Conservation (phyloP, 139 green algal genomes). For the Haematococcus lacustris region DNA sequence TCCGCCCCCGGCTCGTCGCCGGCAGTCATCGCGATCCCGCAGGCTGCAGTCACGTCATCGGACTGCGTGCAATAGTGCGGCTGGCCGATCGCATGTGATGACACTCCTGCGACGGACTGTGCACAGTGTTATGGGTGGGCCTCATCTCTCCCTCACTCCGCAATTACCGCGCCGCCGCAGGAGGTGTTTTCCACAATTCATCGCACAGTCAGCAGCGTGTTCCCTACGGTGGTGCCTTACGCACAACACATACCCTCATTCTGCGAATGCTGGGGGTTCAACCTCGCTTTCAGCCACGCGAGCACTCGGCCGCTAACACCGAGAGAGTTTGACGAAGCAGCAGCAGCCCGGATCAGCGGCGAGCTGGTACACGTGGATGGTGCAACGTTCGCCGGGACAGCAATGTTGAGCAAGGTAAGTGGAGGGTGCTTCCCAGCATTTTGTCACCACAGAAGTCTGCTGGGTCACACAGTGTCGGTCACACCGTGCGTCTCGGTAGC, state of each 20-base stretch:
- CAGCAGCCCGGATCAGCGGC: neutral
- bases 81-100: too few species aligned
- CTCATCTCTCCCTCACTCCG: too few species aligned
- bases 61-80: too few species aligned
- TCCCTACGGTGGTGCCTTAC: conserved; percentile 61
- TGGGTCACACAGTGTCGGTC: neutral
- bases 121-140: too few species aligned
- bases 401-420: neutral
- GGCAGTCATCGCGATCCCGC: too few species aligned
- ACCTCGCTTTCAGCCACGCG: conserved; percentile 53
- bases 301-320: neutral
- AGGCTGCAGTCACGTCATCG: too few species aligned
- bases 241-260: conserved; percentile 80
- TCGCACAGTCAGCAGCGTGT: conserved; percentile 58
- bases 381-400: neutral
- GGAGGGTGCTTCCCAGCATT: neutral
- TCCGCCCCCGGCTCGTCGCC: too few species aligned
- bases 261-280: conserved; percentile 80
- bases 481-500: too few species aligned
- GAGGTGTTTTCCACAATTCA: conserved; percentile 74
- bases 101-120: too few species aligned
- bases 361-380: neutral
- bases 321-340: neutral
- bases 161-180: too few species aligned
- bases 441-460: neutral